Evolutionary conservation across 2,329 filamentous ascomycete species (phyloP), one percentile per base, ranked within the genome.

Genomic region (Aspergillus aculeatinus): DNA sequence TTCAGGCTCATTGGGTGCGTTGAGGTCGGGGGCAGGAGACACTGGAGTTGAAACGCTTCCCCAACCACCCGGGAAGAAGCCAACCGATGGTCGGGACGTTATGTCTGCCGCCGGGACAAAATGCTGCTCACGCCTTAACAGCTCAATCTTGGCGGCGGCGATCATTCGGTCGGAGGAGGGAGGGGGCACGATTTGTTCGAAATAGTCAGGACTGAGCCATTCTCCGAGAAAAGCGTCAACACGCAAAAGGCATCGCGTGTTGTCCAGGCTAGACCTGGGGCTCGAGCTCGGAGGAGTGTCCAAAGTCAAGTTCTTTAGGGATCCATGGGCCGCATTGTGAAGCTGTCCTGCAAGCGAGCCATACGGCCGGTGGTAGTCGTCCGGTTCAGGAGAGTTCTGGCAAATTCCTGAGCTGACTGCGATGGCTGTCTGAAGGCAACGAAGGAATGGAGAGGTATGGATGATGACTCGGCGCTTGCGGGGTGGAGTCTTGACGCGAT

Each of bases 171-270:
- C 85, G 3, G 92, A 94, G 48, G 87, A 86, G 0, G 95, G 95
- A 11, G 95, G 95, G 3, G 92, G 91, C 0, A 90, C 94, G 65
- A 97, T 97, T 55, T 90, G 84, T 63, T 96, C 92, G 70, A 94
- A 99, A 75, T 99, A 99, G 71, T 93, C 89, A 1, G 92, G 91
- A 2, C 90, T 91, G 31, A 98, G 82, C 95, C 95, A 99, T 81
- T 99, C 95, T 52, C 95, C 94, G 0, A 99, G 82, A 71, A 96
- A 97, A 0, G 93, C 89, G 76, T 99, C 95, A 5, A 99, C 83
- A 0, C 95, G 89, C 51, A 99, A 78, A 10, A 74, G 63, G 47
- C 69, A 70, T 31, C 70, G 69, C 23, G 62, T 56, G 51, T 63
- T 66, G 14, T 21, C 52, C 29, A 48, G 33, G 23, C 57, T 29